Evolutionary conservation across 2,329 filamentous ascomycete species (phyloP).

Genomic region (Emergomyces orientalis): DNA sequence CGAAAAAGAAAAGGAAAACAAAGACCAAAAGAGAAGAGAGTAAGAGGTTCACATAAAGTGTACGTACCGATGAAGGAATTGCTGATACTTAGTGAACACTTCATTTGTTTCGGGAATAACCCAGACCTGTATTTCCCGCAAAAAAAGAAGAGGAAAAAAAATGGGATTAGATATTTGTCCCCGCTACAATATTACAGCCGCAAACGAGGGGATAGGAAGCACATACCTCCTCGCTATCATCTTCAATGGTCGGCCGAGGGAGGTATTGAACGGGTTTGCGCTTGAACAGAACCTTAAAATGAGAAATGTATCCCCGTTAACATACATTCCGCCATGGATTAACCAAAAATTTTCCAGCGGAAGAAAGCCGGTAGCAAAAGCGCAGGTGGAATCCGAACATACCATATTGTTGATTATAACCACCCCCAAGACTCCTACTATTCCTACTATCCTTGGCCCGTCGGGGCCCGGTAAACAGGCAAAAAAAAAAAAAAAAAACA

Average conservation of each 20-base stretch:
- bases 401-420: neutral
- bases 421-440: neutral
- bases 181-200: neutral
- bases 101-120: slow-evolving; percentile 83
- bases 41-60: neutral
- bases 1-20: too few relatives aligned
- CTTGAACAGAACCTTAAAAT: slow-evolving; percentile 80
- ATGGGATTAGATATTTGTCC: slow-evolving; percentile 13
- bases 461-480: neutral
- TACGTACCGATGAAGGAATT: slow-evolving; percentile 69
- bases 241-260: slow-evolving; percentile 59
- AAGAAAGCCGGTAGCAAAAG: neutral
- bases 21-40: neutral
- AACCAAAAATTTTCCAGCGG: neutral
- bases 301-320: slow-evolving; percentile 15
- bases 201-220: slow-evolving; percentile 4
- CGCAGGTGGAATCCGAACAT: neutral
- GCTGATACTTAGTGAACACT: slow-evolving; percentile 79
- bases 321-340: slow-evolving; percentile 1
- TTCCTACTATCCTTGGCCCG: neutral
- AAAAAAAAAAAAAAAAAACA: neutral
- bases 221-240: slow-evolving; percentile 74
- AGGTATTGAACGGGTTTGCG: slow-evolving; percentile 85
- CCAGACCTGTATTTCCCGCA: slow-evolving; percentile 59
- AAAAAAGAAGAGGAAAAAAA: slow-evolving; percentile 14